Conservation (phyloP, 345 rosid genomes). For the Gossypium raimondii region DNA sequence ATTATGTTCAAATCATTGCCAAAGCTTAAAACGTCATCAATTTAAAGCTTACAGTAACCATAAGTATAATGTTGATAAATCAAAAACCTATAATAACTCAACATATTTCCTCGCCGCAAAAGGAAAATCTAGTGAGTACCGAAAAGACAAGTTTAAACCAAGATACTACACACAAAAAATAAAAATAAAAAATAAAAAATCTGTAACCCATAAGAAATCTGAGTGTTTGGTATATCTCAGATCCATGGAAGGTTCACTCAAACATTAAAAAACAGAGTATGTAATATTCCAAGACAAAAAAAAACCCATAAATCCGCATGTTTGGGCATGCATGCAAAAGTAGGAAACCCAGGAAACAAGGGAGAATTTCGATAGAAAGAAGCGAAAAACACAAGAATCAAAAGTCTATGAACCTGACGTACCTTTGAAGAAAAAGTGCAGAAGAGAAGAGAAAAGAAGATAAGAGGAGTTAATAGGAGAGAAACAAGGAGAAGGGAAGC, state of each 20-base stretch:
- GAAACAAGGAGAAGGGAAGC: not conserved
- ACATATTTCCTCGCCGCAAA: not conserved
- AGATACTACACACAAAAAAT: too few species aligned
- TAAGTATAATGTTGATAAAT: not conserved
- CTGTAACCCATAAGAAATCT: not conserved
- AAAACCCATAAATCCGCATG: not conserved
- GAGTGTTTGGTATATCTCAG: not conserved
- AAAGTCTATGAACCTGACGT: not conserved
- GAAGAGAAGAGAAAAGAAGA: not conserved
- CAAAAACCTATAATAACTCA: not conserved
- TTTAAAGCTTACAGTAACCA: not conserved
- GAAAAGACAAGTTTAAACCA: too few species aligned
- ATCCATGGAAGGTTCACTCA: not conserved
- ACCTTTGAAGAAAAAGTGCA: not conserved
- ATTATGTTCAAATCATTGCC: not conserved
- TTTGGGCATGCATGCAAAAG: not conserved
- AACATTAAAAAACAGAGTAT: not conserved
- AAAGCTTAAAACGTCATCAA: not conserved
- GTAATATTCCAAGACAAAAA: not conserved
- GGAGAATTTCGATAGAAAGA: not conserved
- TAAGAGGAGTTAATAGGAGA: not conserved
- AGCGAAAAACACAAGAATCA: not conserved
- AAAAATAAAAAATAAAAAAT: accelerated
- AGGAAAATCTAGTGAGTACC: not conserved
- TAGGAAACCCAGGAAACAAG: not conserved